Conservation (phyloP, 306 rosid genomes). For the Cicer judaicum region DNA sequence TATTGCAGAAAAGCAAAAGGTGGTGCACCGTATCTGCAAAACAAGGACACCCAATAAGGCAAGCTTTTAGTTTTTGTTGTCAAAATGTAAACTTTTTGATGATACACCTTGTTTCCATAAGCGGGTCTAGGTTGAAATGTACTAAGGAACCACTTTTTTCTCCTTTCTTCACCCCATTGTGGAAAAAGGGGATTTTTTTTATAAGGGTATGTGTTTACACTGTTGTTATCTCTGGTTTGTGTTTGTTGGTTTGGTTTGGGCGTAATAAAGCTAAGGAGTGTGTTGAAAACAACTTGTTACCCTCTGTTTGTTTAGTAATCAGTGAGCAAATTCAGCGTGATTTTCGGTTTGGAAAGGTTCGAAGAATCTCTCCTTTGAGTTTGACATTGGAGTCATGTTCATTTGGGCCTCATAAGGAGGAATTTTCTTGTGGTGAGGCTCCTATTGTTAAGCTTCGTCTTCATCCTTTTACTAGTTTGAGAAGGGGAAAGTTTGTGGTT, state of each 20-base stretch:
- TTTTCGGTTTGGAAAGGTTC: slow-evolving; percentile 77
- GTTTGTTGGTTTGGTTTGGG: slow-evolving; percentile 83
- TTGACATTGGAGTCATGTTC: slow-evolving; percentile 84
- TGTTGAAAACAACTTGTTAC: slow-evolving; percentile 71
- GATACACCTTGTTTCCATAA: slow-evolving; percentile 52
- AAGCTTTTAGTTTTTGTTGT: slow-evolving; percentile 61
- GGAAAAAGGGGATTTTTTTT: slow-evolving; percentile 78
- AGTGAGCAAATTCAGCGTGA: slow-evolving; percentile 80
- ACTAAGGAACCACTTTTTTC: slow-evolving; percentile 62
- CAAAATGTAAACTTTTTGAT: slow-evolving; percentile 68
- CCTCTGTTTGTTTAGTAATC: slow-evolving; percentile 77
- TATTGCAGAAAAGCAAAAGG: slow-evolving; percentile 48
- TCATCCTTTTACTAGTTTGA: slow-evolving; percentile 78
- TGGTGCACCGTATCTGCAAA: slow-evolving; percentile 55
- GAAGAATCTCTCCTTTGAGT: slow-evolving; percentile 82
- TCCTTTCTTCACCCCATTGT: slow-evolving; percentile 55
- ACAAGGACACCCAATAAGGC: slow-evolving; percentile 56
- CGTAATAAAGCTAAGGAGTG: slow-evolving; percentile 68
- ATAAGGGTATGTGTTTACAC: slow-evolving; percentile 72
- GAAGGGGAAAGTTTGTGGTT: slow-evolving; percentile 85
- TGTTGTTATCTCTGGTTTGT: slow-evolving; percentile 73
- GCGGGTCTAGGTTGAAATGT: slow-evolving; percentile 64
- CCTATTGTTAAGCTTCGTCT: slow-evolving; percentile 73
- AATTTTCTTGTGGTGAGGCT: slow-evolving; percentile 86
- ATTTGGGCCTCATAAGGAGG: slow-evolving; percentile 76